Percentiles rank a stretch among this genome's conserved stretches.
Evolutionary conservation across 345 rosid genomes (phyloP).

Genomic region (Lumnitzera littorea): DNA sequence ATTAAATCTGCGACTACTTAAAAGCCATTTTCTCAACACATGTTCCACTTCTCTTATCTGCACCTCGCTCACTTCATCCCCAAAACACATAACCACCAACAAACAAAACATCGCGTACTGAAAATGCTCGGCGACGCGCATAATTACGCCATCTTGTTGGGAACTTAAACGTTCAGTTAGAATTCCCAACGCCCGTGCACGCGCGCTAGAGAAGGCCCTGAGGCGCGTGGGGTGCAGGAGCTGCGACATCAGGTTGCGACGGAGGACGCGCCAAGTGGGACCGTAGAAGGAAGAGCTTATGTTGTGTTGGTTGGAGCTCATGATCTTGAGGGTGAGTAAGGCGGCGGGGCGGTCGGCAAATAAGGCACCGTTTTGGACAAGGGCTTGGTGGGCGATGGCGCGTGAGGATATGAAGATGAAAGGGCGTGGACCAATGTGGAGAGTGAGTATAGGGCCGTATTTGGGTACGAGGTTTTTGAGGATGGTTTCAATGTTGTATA

Average conservation of each 20-base stretch:
- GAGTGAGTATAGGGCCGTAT: conserved; percentile 6
- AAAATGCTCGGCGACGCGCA: conserved; percentile 6
- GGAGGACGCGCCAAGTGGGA: conserved; percentile 11
- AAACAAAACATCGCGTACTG: conserved; percentile 13
- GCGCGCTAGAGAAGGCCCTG: conserved; percentile 3
- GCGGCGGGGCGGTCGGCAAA: conserved; percentile 11
- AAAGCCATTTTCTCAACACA: neutral
- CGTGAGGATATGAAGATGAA: conserved; percentile 3
- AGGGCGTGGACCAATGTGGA: conserved; percentile 4
- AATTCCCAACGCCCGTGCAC: conserved; percentile 2
- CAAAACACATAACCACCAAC: conserved; percentile 11
- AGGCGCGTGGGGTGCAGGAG: conserved; percentile 10
- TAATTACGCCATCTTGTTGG: neutral
- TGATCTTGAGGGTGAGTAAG: neutral
- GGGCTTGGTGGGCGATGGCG: conserved; percentile 10
- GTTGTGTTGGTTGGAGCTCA: conserved; percentile 10
- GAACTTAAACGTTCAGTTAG: neutral
- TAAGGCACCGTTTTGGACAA: conserved; percentile 6
- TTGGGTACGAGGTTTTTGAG: conserved; percentile 3
- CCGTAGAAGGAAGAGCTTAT: conserved; percentile 8
- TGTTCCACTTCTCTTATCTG: conserved; percentile 4
- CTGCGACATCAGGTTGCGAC: conserved; percentile 9
- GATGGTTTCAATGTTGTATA: conserved; percentile 1
- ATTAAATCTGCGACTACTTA: neutral
- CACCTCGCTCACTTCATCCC: conserved; percentile 4